A percentile compares a stretch with the other conserved stretches of the same genome.
phyloP scores from a whole-genome alignment of 2,329 filamentous ascomycete species.

The Cordyceps farinosa region DNA sequence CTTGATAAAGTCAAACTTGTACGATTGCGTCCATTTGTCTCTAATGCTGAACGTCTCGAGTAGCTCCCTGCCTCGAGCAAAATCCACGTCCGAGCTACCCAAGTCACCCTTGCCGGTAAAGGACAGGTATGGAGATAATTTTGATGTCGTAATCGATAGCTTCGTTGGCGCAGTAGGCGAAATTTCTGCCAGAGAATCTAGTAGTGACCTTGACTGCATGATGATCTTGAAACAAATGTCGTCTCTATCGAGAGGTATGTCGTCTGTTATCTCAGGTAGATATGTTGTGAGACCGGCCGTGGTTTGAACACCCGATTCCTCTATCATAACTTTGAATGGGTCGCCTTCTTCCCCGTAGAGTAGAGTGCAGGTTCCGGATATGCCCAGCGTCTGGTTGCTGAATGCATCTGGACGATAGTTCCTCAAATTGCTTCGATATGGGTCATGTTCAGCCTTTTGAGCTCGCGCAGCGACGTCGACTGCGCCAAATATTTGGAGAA shows the following conservation, averaged over 20 bases:
- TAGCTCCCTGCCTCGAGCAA: conserved; percentile 60
- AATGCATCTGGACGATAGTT: conserved; percentile 71
- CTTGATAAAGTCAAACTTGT: conserved; percentile 83
- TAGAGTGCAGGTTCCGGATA: conserved; percentile 81
- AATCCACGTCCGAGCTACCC: conserved; percentile 63
- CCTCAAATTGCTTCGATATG: conserved; percentile 58
- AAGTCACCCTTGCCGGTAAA: conserved; percentile 61
- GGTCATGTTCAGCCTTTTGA: conserved; percentile 56
- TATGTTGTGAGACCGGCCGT: conserved; percentile 91
- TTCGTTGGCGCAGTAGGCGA: conserved; percentile 67
- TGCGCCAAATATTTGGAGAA: conserved; percentile 92
- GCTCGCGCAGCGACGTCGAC: conserved; percentile 61
- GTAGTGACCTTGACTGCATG: conserved; percentile 73
- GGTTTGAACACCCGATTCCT: conserved; percentile 82
- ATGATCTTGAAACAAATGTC: conserved; percentile 88
- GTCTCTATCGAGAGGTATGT: conserved; percentile 84
- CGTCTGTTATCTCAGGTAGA: conserved; percentile 66
- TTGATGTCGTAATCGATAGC: conserved; percentile 64
- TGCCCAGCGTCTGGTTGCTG: conserved; percentile 75
- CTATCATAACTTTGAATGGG: conserved; percentile 78
- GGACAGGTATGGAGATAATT: conserved; percentile 66
- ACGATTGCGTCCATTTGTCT: conserved; percentile 63
- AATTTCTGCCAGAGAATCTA: conserved; percentile 69
- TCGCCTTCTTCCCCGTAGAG: conserved; percentile 71
- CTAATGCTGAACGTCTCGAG: conserved; percentile 71